Percentiles rank a stretch among this genome's conserved stretches.
phyloP scores from a whole-genome alignment of 345 rosid genomes.

The Eucalyptus cloeziana region DNA sequence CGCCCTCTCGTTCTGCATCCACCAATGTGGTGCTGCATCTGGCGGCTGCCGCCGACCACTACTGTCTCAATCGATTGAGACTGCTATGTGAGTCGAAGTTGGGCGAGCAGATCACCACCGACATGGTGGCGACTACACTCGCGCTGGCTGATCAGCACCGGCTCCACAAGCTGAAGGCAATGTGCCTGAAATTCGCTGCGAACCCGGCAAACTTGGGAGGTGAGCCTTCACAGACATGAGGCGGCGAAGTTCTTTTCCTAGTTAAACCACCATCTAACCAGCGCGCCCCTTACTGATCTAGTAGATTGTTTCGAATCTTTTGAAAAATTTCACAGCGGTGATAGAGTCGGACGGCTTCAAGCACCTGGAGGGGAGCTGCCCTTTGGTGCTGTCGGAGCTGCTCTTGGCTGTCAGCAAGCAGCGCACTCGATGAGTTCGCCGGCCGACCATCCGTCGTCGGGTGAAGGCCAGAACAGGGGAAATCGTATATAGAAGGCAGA shows the following conservation, averaged over 20 bases:
- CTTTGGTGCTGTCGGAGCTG: slow-evolving; percentile 44
- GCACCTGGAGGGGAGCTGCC: slow-evolving; percentile 51
- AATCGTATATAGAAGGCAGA: background rate
- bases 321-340: slow-evolving; percentile 33
- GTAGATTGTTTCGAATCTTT: background rate
- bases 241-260: background rate
- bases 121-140: slow-evolving; percentile 71
- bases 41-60: slow-evolving; percentile 77
- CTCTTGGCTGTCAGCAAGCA: background rate
- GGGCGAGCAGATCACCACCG: slow-evolving; percentile 53
- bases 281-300: background rate
- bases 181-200: slow-evolving; percentile 57
- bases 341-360: slow-evolving; percentile 77
- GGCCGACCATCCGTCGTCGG: background rate
- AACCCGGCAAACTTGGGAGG: slow-evolving; percentile 57
- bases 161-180: slow-evolving; percentile 55
- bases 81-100: slow-evolving; percentile 60
- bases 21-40: slow-evolving; percentile 75
- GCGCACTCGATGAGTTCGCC: background rate
- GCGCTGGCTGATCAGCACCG: slow-evolving; percentile 86
- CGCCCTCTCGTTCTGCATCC: slow-evolving; percentile 46
- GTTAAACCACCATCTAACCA: background rate
- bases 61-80: slow-evolving; percentile 62
- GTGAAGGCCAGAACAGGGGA: background rate
- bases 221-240: background rate